phyloP scores from a whole-genome alignment of 2,329 filamentous ascomycete species.

The Sordariomycetes sp. region DNA sequence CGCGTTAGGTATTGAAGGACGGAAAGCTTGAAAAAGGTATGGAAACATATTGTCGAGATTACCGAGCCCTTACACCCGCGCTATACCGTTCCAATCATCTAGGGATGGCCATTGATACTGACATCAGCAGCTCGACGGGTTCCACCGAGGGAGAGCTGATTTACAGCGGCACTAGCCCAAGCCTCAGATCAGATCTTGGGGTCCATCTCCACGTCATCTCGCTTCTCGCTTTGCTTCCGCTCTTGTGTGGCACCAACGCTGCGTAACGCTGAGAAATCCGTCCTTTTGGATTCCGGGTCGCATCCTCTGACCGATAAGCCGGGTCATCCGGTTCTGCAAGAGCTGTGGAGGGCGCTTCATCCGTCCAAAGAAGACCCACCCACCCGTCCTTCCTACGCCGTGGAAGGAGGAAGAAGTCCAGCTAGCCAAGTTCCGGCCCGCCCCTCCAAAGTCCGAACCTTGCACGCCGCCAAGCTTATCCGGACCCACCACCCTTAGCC shows the following conservation, averaged over 20 bases:
- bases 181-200: neutral
- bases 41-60: neutral
- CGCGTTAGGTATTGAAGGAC: neutral
- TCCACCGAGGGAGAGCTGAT: neutral
- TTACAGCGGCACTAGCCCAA: neutral
- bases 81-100: neutral
- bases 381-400: neutral
- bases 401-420: neutral
- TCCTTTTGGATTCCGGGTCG: neutral
- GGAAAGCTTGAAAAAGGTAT: neutral
- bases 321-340: neutral
- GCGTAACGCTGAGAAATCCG: neutral
- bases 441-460: neutral
- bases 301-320: neutral
- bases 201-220: constrained; percentile 1
- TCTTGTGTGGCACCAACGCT: neutral
- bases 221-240: neutral
- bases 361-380: neutral
- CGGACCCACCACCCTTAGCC: constrained; percentile 15
- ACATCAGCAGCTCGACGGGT: neutral
- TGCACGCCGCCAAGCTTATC: constrained; percentile 1
- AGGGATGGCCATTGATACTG: neutral
- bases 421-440: neutral
- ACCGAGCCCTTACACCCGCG: neutral
- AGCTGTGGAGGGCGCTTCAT: neutral